Conservation (phyloP, 768 basidiomycete species). For the Lepiota venenata region DNA sequence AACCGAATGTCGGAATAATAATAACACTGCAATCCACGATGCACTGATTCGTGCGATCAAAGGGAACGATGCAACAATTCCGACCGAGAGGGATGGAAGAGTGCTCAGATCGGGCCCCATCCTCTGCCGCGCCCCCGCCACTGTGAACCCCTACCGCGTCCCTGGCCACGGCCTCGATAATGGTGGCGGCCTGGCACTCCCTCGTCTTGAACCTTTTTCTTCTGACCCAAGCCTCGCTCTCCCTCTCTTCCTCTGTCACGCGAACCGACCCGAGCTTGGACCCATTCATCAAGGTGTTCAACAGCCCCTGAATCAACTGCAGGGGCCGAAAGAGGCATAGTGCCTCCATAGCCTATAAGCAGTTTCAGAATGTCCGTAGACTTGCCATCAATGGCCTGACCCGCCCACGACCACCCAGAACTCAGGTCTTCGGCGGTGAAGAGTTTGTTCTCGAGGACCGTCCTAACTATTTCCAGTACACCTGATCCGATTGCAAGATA, state of each 20-base stretch:
- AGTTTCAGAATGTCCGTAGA: constrained; percentile 11
- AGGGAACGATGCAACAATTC: neutral
- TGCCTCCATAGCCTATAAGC: constrained; percentile 42
- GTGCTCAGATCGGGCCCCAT: constrained; percentile 15
- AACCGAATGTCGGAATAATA: too few relatives aligned
- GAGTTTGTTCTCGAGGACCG: constrained; percentile 58
- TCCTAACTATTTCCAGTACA: constrained; percentile 63
- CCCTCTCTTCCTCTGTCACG: neutral
- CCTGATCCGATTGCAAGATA: constrained; percentile 55
- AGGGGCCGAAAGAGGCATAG: constrained; percentile 38
- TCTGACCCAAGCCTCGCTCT: neutral
- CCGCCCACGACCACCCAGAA: constrained; percentile 47
- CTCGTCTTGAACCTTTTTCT: neutral
- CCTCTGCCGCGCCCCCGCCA: constrained; percentile 28
- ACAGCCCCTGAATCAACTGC: neutral
- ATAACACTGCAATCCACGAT: neutral
- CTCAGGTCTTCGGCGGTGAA: constrained; percentile 45
- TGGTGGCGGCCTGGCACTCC: neutral
- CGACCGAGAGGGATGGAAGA: neutral
- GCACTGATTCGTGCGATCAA: neutral
- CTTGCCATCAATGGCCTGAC: constrained; percentile 17
- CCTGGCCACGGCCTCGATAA: constrained; percentile 29
- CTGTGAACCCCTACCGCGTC: constrained; percentile 36
- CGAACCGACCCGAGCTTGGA: neutral
- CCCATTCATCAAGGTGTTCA: neutral